phyloP scores from a whole-genome alignment of 257 asterid genomes.

The Solanum lycopersicoides region DNA sequence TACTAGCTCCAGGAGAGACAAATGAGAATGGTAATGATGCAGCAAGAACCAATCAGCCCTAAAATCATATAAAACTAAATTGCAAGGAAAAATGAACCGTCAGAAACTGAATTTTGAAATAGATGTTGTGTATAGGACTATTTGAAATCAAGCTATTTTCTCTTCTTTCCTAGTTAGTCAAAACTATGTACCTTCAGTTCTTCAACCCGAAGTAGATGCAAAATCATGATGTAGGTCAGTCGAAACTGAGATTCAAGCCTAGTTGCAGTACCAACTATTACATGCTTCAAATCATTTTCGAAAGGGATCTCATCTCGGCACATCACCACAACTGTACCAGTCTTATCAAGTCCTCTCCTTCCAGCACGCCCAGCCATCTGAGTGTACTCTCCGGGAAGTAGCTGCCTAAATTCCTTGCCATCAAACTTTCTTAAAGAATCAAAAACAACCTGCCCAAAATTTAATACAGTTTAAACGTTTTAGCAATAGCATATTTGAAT shows the following conservation, averaged over 20 bases:
- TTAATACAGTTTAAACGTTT: background rate
- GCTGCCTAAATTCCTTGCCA: constrained; percentile 82
- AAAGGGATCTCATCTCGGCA: constrained; percentile 94
- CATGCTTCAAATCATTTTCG: constrained; percentile 62
- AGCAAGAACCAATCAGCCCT: background rate
- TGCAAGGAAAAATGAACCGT: background rate
- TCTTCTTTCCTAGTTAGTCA: constrained; percentile 3
- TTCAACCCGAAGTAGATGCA: constrained; percentile 97
- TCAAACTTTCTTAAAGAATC: constrained; percentile 86
- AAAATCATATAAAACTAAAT: background rate
- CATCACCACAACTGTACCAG: constrained; percentile 82
- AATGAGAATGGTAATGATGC: background rate
- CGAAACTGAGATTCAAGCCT: constrained; percentile 95
- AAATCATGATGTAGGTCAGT: constrained; percentile 91
- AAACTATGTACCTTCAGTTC: constrained; percentile 73
- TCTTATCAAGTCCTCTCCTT: constrained; percentile 97
- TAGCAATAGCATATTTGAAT: background rate
- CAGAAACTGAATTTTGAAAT: background rate
- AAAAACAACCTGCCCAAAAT: constrained; percentile 77
- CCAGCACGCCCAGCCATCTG: constrained; percentile 99
- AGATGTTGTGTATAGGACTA: background rate
- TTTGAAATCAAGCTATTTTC: background rate
- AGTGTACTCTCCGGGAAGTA: constrained; percentile 98
- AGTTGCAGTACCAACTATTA: constrained; percentile 88
- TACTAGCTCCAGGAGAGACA: background rate